These are phyloP conservation scores for Penicillium sp. DNA, from an alignment of 2,329 filamentous ascomycete genomes.

Conservation along the genomic window DNA sequence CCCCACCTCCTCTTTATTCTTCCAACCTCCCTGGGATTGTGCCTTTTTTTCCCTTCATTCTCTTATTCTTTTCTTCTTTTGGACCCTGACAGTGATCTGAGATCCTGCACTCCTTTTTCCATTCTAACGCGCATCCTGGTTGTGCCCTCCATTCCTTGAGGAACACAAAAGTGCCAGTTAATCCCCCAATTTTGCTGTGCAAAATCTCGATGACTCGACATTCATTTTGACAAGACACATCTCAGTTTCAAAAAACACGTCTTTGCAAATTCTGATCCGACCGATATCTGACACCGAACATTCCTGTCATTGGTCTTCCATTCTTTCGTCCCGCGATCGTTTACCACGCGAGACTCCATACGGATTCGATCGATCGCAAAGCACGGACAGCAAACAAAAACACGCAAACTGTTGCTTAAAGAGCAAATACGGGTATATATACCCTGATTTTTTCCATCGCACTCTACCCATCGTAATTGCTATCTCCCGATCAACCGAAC, in stretches of 20 bases:
- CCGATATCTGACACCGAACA: constrained; percentile 28
- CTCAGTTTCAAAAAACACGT: constrained; percentile 10
- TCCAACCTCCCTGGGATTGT: constrained; percentile 19
- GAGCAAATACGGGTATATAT: constrained; percentile 2
- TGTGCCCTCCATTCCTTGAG: constrained; percentile 37
- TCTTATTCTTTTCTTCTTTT: constrained; percentile 20
- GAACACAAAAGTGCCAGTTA: constrained; percentile 19
- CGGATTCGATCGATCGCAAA: constrained; percentile 16
- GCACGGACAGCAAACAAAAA: constrained; percentile 1
- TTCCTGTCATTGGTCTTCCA: constrained; percentile 32
- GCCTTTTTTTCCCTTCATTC: constrained; percentile 24
- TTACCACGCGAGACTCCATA: constrained; percentile 26
- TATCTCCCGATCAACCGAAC: constrained; percentile 2
- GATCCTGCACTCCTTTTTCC: constrained; percentile 31
- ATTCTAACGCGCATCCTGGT: constrained; percentile 29
- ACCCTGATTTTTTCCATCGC: constrained; percentile 5
- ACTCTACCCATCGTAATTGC: neutral
- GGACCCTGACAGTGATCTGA: constrained; percentile 24
- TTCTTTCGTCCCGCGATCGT: constrained; percentile 32
- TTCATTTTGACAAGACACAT: constrained; percentile 22
- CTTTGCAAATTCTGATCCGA: neutral
- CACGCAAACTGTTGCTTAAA: constrained; percentile 2
- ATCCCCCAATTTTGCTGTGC: constrained; percentile 32
- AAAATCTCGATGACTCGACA: constrained; percentile 20
- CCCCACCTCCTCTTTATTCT: constrained; percentile 14